Evolutionary conservation across 2,329 filamentous ascomycete species (phyloP).

Genomic region (Penicillium sumatraense): DNA sequence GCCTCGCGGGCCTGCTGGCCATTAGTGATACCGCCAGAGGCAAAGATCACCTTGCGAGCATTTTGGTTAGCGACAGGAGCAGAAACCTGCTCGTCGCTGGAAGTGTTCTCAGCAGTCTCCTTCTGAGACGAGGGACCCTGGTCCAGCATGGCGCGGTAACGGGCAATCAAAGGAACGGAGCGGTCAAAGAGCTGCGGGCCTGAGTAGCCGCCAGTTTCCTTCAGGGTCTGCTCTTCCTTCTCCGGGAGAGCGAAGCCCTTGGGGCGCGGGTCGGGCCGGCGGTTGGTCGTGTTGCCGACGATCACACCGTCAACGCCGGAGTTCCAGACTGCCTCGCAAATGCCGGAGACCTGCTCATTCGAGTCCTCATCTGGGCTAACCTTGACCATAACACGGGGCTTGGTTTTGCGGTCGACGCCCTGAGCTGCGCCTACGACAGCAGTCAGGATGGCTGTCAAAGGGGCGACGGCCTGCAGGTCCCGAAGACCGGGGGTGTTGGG

Average conservation of each 20-base stretch:
- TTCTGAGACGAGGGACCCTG: constrained; percentile 40
- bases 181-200: constrained; percentile 86
- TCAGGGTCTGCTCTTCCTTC: constrained; percentile 69
- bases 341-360: constrained; percentile 80
- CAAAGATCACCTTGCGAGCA: constrained; percentile 80
- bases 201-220: constrained; percentile 85
- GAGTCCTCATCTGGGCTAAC: constrained; percentile 94
- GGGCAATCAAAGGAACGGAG: constrained; percentile 76
- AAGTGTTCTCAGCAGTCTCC: background rate
- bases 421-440: constrained; percentile 82
- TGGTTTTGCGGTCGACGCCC: constrained; percentile 69
- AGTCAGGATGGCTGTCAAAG: constrained; percentile 76
- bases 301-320: constrained; percentile 94
- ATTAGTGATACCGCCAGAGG: constrained; percentile 88
- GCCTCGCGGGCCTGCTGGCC: constrained; percentile 81
- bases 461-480: constrained; percentile 81
- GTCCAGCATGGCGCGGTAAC: constrained; percentile 75
- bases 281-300: constrained; percentile 95
- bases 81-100: constrained; percentile 24
- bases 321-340: constrained; percentile 80
- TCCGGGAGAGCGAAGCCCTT: constrained; percentile 66
- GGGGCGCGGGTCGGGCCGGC: constrained; percentile 72
- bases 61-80: constrained; percentile 21
- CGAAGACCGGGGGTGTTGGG: constrained; percentile 93
- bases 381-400: constrained; percentile 93